Base-by-base conservation (phyloP, 495 filamentous ascomycete species). In the Amphirosellinia nigrospora region DNA sequence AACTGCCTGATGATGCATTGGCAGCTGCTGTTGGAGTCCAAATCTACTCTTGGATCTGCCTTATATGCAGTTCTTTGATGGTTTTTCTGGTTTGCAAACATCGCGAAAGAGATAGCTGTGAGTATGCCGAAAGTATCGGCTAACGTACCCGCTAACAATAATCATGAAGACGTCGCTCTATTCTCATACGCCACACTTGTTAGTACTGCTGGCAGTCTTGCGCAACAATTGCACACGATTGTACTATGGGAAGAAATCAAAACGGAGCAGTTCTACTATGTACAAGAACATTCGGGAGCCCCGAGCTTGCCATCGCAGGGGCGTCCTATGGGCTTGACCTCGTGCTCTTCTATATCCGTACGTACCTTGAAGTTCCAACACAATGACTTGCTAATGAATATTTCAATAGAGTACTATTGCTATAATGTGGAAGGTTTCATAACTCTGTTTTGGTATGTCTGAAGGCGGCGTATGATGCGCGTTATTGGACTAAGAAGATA, bases 361-460 rank as follows among this genome's bases (percentile, higher is more conserved):
- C 6, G 79, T 72, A 15, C 13, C 3, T 8, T 26, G 30, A 30
- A 41, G 10, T n/a, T 13, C 21, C 30, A 39, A 19, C 0, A 9
- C n/a, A n/a, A 11, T 10, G 11, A 26, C 11, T 15, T 19, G 11
- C 63, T 53, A 34, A 65, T 41, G 6, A 19, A 26, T 1, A 1
- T 65, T 19, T 19, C 2, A 28, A 41, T 13, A 65, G 63, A 65
- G 21, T 86, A 82, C 58, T 86, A 85, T 58, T 79, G 74, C 7
- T 86, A 86, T 72, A 85, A 85, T 76, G 81, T 81, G 19, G 81
- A 84, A 65, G 74, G 81, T n/a, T 69, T 84, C 67, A 76, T 84
- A 19, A 78, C 84, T 2, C 69, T 84, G 8, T 86, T 83, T 64
- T 86, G 84, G 80, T 78, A 66, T 34, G 75, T 48, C 26, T 13